Conservation (phyloP, 257 asterid species). For the Verbena officinalis region DNA sequence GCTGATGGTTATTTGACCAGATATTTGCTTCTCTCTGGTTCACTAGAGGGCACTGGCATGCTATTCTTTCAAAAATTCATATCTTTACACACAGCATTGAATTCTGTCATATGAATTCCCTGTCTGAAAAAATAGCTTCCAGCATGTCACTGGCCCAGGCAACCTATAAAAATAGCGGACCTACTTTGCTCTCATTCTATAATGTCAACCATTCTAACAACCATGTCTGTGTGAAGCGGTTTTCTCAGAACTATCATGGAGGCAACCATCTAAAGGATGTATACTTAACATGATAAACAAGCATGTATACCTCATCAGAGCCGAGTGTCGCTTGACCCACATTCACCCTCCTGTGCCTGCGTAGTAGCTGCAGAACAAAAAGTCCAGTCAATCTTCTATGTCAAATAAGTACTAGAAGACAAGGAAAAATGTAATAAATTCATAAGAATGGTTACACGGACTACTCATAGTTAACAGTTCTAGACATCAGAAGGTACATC, state of each 20-base stretch:
- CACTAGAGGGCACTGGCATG: not conserved
- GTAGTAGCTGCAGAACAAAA: conserved; percentile 62
- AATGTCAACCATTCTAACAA: conserved; percentile 19
- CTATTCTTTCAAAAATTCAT: conserved; percentile 13
- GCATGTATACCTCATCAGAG: conserved; percentile 74
- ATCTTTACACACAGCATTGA: not conserved
- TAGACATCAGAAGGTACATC: conserved; percentile 1
- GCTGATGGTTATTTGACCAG: conserved; percentile 22
- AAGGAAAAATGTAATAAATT: conserved; percentile 5
- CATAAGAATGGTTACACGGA: conserved; percentile 9
- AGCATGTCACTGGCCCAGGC: not conserved
- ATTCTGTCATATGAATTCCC: not conserved
- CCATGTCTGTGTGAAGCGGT: conserved; percentile 17
- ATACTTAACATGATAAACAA: conserved; percentile 17
- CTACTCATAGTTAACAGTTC: conserved; percentile 3
- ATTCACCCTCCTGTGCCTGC: conserved; percentile 90
- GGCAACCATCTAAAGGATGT: conserved; percentile 22
- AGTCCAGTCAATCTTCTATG: conserved; percentile 19
- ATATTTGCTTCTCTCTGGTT: conserved; percentile 17
- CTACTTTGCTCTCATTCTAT: conserved; percentile 8
- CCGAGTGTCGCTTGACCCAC: conserved; percentile 62
- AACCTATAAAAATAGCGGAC: not conserved
- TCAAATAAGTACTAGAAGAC: conserved; percentile 4
- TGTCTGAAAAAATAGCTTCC: conserved; percentile 7
- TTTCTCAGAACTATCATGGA: conserved; percentile 18